phyloP scores from a whole-genome alignment of 768 basidiomycete genomes.

The Floccularia luteovirens region DNA sequence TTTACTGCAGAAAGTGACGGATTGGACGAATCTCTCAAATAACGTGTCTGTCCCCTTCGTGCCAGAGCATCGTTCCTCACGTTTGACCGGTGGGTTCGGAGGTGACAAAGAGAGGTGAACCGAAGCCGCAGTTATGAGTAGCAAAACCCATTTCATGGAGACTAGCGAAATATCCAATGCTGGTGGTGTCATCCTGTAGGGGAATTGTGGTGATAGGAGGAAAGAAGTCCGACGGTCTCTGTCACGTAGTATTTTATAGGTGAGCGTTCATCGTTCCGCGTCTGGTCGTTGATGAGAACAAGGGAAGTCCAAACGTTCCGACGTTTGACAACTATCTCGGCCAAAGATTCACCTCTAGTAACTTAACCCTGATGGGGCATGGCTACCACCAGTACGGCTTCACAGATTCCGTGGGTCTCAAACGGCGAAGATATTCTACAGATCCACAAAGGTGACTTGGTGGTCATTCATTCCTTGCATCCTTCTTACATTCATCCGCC shows the following conservation, averaged over 20 bases:
- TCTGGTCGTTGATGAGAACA: too few species aligned
- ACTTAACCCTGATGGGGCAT: too few species aligned
- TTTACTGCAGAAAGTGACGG: slow-evolving; percentile 28
- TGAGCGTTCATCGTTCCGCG: too few species aligned
- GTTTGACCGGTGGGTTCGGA: slow-evolving; percentile 28
- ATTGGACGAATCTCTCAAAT: slow-evolving; percentile 27
- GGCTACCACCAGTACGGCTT: too few species aligned
- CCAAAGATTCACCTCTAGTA: too few species aligned
- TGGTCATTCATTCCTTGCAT: too few species aligned
- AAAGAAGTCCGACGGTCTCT: neutral
- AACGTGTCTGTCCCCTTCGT: slow-evolving; percentile 19
- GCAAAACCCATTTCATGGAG: slow-evolving; percentile 12
- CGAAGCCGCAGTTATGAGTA: slow-evolving; percentile 20
- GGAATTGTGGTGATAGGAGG: neutral
- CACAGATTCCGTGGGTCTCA: too few species aligned
- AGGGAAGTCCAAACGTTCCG: too few species aligned
- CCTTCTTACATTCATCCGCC: too few species aligned
- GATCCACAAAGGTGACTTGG: too few species aligned
- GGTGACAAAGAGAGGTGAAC: slow-evolving; percentile 30
- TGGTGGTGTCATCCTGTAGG: neutral
- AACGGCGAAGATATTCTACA: too few species aligned
- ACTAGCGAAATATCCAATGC: neutral
- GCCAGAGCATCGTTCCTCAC: slow-evolving; percentile 21
- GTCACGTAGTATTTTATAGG: neutral
- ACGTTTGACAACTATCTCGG: too few species aligned